Base-by-base conservation (phyloP, 257 asterid species). In the Fraxinus quadrangulata region DNA sequence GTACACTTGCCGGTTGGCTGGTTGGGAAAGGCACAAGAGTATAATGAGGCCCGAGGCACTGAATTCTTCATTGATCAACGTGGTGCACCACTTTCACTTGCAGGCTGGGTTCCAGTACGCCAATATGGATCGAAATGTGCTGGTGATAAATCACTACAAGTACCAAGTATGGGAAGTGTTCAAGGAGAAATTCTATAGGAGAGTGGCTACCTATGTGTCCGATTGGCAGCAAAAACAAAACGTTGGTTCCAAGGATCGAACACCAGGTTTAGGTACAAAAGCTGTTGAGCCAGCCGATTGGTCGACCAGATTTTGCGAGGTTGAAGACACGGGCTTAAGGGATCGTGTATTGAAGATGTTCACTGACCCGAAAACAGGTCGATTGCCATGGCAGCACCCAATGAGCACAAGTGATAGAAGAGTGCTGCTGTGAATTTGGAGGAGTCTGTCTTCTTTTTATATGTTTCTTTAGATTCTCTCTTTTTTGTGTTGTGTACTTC, bases 91-190 rank as follows among this genome's bases (percentile, higher is more conserved):
- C 84, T 93, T 93, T 79, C 86, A 82, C 21, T 77, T 93, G 19
- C 82, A 81, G 70, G 6, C 79, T 0, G 93, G 90, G 13, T 91
- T 81, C 59, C 42, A 40, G 34, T 70, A 77, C 31, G 85, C 70
- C 4, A 83, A 88, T 31, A 34, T 91, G 82, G 83, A 77, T 37
- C 76, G 70, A 67, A 68, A 78, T 16, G 67, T 16, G 45, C 7
- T 90, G 80, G 98, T 91, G 72, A 87, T 93, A 24, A 93, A 91
- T 81, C 98, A 93, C 31, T 93, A 93, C 69, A 93, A 91, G 84
- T 93, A 87, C 77, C 98, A 93, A 82, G 93, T 93, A 16, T 93
- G 98, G 98, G 90, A 90, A n/a, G 98, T 93, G 33, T 93, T 93
- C 59, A 93, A 90, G 88, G 89, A 89, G 82, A 93, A 91, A 81